Evolutionary conservation across 352 stramenopile species (phyloP), one percentile per base, ranked within the genome.

Genomic region (Phytopythium chamaehyphon): DNA sequence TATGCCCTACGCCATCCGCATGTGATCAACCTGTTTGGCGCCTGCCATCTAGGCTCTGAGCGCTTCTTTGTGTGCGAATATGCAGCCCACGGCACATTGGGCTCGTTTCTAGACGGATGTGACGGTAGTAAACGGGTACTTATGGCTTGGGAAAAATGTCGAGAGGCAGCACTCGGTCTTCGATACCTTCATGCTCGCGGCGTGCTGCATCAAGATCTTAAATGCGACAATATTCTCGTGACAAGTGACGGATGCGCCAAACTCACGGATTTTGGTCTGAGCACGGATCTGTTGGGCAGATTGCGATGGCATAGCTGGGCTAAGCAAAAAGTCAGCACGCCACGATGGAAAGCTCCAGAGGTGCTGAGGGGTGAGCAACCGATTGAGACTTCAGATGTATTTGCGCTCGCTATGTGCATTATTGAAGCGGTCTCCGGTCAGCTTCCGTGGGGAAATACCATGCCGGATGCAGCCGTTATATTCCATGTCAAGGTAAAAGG

Each of bases 381-480:
- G 1, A 62, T 54, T 2, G 31, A 61, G 3, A 49, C 48, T 54
- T 65, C 65, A 6, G 65, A 73, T 40, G 35, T 71, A 0, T 73
- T 58, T 42, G 45, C 61, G 0, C 65, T 73, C 37, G 65, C 54
- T 16, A 71, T 73, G 65, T 73, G 65, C 45, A 57, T 71, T 24
- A 26, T 71, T 2, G 65, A 73, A 48, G 54, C 67, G 6, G 44
- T 71, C 16, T 68, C 44, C 24, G 57, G 65, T 7, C 51, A 50
- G 5, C 50, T 68, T 21, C 64, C 65, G 2, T 73, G 61, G 65
- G 51, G 55, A 1, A 37, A 24, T 18, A 22, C 35, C 12, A 14
- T 68, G 28, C 51, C 54, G 18, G 61, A 73, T 36, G 43, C 51
- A 22, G 58, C 65, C 1, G 58, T 73, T 22, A 57, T 54, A 23